Evolutionary conservation across 163 green algal species (phyloP).

Genomic region (Chlorella variabilis): DNA sequence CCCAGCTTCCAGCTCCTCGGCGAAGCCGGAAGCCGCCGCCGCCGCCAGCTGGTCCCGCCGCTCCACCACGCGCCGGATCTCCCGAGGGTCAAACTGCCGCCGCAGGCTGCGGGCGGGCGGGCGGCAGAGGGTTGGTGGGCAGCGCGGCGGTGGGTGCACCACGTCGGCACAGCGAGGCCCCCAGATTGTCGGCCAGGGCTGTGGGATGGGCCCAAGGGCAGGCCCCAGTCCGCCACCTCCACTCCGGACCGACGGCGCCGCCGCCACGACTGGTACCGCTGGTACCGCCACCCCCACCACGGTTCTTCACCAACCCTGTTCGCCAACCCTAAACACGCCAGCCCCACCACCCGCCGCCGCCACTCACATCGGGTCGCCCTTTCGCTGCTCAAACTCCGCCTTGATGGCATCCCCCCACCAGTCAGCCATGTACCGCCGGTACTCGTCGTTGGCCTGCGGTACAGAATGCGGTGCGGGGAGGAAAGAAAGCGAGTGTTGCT

Average conservation of each 20-base stretch:
- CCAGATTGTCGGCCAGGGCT: too few relatives aligned
- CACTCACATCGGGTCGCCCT: conserved; percentile 70
- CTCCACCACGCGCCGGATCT: conserved; percentile 60
- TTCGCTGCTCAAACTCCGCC: conserved; percentile 83
- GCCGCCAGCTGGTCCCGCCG: conserved; percentile 63
- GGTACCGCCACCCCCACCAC: too few relatives aligned
- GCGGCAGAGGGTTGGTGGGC: background rate
- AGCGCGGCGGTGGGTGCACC: too few relatives aligned
- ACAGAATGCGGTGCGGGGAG: background rate
- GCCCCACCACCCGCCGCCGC: too few relatives aligned
- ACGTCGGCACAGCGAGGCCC: too few relatives aligned
- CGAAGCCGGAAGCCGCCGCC: conserved; percentile 55
- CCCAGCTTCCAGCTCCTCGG: conserved; percentile 31
- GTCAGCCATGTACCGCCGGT: conserved; percentile 78
- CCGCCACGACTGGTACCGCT: too few relatives aligned
- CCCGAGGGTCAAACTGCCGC: conserved; percentile 72
- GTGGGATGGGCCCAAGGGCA: too few relatives aligned
- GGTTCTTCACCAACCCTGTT: too few relatives aligned
- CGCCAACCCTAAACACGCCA: too few relatives aligned
- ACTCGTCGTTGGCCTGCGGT: conserved; percentile 63
- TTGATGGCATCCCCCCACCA: conserved; percentile 79
- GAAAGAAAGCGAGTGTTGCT: too few relatives aligned
- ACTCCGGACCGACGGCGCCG: too few relatives aligned
- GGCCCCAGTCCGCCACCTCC: too few relatives aligned
- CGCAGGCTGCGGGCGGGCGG: conserved; percentile 44